phyloP scores from a whole-genome alignment of 106 monocot species.

The Chionographis japonica region DNA sequence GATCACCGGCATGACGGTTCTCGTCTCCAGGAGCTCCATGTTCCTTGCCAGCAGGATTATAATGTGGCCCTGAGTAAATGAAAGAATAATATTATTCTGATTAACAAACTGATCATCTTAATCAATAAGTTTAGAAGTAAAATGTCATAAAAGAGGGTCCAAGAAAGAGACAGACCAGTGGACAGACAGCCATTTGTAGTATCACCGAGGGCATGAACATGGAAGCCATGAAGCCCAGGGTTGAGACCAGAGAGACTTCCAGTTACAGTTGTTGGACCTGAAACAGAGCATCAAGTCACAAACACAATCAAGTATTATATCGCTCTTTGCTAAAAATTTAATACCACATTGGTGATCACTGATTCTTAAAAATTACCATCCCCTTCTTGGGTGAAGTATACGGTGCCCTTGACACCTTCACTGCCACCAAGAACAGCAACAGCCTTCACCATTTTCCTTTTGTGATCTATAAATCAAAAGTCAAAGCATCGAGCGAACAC shows the following conservation, averaged over 20 bases:
- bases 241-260: constrained; percentile 50
- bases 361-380: constrained; percentile 29
- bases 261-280: constrained; percentile 51
- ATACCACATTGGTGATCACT: too few relatives aligned
- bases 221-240: constrained; percentile 79
- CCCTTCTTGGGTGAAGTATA: constrained; percentile 63
- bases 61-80: constrained; percentile 53
- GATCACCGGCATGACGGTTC: constrained; percentile 66
- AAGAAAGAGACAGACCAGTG: constrained; percentile 38
- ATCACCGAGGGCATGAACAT: constrained; percentile 76
- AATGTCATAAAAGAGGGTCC: neutral
- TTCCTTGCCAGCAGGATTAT: constrained; percentile 56
- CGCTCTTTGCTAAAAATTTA: too few relatives aligned
- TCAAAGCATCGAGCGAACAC: neutral
- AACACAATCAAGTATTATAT: neutral
- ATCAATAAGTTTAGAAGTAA: too few relatives aligned
- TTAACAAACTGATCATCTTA: neutral
- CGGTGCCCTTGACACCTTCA: constrained; percentile 49
- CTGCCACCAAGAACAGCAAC: constrained; percentile 55
- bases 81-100: neutral
- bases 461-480: constrained; percentile 23
- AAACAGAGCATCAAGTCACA: neutral
- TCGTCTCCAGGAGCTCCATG: constrained; percentile 63
- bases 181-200: constrained; percentile 82
- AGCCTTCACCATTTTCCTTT: constrained; percentile 58